Evolutionary conservation across 164 flowering plant species (phyloP).

Genomic region (Vitis labrusca): DNA sequence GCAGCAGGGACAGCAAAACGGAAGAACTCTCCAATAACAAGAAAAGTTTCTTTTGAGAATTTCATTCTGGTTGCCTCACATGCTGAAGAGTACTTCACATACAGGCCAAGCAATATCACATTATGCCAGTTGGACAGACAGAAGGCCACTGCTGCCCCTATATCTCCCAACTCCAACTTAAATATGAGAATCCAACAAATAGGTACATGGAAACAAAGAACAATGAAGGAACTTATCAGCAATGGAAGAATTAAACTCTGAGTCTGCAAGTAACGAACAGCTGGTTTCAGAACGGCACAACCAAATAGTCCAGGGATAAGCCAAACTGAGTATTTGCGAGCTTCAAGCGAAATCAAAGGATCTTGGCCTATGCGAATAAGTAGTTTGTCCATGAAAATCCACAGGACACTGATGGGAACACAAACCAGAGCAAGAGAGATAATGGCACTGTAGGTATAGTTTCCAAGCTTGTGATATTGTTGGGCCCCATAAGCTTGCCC

Average conservation of each 20-base stretch:
- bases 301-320: slow-evolving; percentile 3
- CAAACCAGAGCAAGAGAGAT: too few species aligned
- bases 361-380: too few species aligned
- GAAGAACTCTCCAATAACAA: slow-evolving; percentile 21
- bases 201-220: background rate
- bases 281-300: background rate
- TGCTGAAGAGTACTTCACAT: slow-evolving; percentile 2
- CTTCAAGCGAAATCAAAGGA: background rate
- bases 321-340: background rate
- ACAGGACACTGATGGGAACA: too few species aligned
- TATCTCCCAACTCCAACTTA: background rate
- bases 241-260: background rate
- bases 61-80: slow-evolving; percentile 22
- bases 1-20: slow-evolving; percentile 37
- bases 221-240: background rate
- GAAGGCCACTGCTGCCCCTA: slow-evolving; percentile 3
- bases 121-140: slow-evolving; percentile 1
- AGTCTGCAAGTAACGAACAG: slow-evolving; percentile 7
- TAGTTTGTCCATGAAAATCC: too few species aligned
- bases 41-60: slow-evolving; percentile 21
- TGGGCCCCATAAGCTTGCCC: too few species aligned
- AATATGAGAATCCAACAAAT: slow-evolving; percentile 5
- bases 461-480: too few species aligned
- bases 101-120: background rate
- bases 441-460: too few species aligned